Evolutionary conservation across 164 flowering plant species (phyloP).

Genomic region (Dillenia turbinata): DNA sequence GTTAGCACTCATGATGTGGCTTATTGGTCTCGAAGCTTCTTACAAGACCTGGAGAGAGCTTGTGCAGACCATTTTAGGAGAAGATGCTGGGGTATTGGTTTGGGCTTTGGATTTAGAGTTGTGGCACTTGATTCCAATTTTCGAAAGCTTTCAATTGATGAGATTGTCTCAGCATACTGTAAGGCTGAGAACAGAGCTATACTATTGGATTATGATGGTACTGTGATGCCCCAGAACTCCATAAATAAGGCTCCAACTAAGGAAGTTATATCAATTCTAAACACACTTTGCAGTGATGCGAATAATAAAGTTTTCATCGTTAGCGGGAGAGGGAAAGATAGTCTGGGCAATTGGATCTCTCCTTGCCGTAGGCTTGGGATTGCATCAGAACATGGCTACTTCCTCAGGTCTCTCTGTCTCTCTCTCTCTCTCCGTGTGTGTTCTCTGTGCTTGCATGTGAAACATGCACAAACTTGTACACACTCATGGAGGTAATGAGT

Average conservation of each 20-base stretch:
- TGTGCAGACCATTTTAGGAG: conserved; percentile 40
- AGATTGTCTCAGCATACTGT: conserved; percentile 29
- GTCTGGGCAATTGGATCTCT: conserved; percentile 33
- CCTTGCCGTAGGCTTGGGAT: conserved; percentile 37
- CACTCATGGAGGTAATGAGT: too few relatives aligned
- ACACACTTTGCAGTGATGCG: conserved; percentile 30
- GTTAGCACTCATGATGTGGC: conserved; percentile 45
- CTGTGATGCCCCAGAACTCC: conserved; percentile 39
- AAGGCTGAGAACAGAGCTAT: conserved; percentile 37
- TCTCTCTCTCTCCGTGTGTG: too few relatives aligned
- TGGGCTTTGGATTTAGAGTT: conserved; percentile 40
- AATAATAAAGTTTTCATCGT: conserved; percentile 44
- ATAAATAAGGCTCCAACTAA: conserved; percentile 31
- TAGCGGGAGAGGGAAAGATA: conserved; percentile 40
- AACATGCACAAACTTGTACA: too few relatives aligned
- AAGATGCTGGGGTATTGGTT: conserved; percentile 43
- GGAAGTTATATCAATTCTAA: conserved; percentile 30
- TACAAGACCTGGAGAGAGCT: conserved; percentile 46
- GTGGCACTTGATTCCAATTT: conserved; percentile 46
- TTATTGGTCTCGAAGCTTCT: conserved; percentile 46
- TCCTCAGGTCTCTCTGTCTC: conserved; percentile 25
- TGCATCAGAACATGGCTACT: conserved; percentile 54
- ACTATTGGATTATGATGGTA: conserved; percentile 49
- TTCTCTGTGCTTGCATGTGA: too few relatives aligned
- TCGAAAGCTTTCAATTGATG: conserved; percentile 37